Evolutionary conservation across 768 basidiomycete species (phyloP), one percentile per base, ranked within the genome.

Genomic region (Russula dissimulans): DNA sequence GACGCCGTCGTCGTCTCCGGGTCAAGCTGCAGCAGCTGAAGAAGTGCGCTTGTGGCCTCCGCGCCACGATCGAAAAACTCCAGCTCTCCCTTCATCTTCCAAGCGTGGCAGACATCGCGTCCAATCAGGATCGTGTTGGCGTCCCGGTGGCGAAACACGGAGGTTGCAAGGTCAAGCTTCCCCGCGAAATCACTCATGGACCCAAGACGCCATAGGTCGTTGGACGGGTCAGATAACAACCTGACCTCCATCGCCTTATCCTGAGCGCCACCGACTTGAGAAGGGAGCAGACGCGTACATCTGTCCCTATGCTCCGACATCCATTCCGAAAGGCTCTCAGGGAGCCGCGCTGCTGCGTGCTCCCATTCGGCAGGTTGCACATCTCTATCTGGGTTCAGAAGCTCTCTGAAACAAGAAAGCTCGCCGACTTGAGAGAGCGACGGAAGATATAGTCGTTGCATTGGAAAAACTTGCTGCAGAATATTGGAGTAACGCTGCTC

Each of bases 21-120:
- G 26, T 44, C 39, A 29, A 64, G 48, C 14, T 17, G 18, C 18
- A 62, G 45, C 5, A 29, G 26, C 14, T 3, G 31, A 34, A 64
- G 47, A 26, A 64, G 31, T 6, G 50, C 36, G 15, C 34, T 22
- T 11, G 26, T 44, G 9, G 62, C 59, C 26, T 46, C 45, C 5
- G 62, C 60, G 34, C 62, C 62, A 5, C 54, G 49, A 18, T 42
- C 18, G 18, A 15, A 22, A 47, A 36, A 64, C 41, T 31, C 22
- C 11, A 53, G 41, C 43, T 34, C 34, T n/a, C 31, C 44, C 10
- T 41, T 12, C 17, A 36, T 10, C 45, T 57, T 62, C 63, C 60
- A 64, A 26, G 63, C 56, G 10, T 64, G 45, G 43, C 60, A 64
- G 15, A 29, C 14, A 22, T 64, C 63, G 18, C 63, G 63, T 54